A percentile compares a stretch with the other conserved stretches of the same genome.
These are phyloP conservation scores for Pseudocercospora cruenta DNA, from an alignment of 2,329 filamentous ascomycete species.

Conservation along the genomic window DNA sequence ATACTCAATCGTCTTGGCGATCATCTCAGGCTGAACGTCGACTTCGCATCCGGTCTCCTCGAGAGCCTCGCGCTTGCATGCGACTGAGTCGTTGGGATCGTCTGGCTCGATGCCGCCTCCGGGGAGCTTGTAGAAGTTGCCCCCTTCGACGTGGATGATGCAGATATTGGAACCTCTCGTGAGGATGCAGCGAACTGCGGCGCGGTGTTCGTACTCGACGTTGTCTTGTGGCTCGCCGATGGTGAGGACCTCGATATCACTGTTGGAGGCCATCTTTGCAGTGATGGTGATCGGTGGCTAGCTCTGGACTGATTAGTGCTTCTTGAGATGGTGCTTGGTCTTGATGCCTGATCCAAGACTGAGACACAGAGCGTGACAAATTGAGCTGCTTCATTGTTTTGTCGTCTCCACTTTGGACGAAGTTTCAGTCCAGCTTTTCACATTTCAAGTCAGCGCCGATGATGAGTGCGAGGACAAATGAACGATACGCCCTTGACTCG, in stretches of 20 bases:
- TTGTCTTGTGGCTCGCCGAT: not conserved
- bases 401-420: not conserved
- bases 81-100: conserved; percentile 8
- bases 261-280: not conserved
- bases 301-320: no score
- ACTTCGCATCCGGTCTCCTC: conserved; percentile 22
- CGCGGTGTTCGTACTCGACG: conserved; percentile 5
- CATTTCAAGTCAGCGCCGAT: not conserved
- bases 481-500: not conserved
- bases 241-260: conserved; percentile 2
- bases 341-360: no score
- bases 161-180: conserved; percentile 5
- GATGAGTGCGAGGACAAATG: not conserved
- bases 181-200: conserved; percentile 17
- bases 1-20: conserved; percentile 13
- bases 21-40: not conserved
- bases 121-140: conserved; percentile 23
- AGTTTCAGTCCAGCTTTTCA: not conserved
- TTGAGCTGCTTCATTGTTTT: not conserved
- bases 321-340: no score
- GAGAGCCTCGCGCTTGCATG: conserved; percentile 14
- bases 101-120: conserved; percentile 17
- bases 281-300: no score
- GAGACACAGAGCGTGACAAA: not conserved
- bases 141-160: conserved; percentile 16